Conservation (phyloP, 768 basidiomycete species). For the Mycena epipterygia region DNA sequence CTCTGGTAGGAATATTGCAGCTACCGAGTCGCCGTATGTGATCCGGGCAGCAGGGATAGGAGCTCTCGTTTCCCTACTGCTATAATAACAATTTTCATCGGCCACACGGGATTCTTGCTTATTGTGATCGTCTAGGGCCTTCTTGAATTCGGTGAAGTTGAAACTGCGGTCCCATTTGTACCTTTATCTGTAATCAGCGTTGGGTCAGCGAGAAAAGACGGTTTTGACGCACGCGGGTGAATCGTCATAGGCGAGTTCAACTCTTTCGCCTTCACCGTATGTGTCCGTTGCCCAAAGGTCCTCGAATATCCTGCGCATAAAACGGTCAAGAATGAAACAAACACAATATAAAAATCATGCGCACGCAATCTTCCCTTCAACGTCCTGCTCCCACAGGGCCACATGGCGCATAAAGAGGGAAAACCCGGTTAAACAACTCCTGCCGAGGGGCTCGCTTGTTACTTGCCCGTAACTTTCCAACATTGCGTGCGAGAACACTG, state of each 20-base stretch:
- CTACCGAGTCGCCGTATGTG: slow-evolving; percentile 28
- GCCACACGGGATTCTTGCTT: slow-evolving; percentile 1
- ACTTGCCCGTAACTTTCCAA: neutral
- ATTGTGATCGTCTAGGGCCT: slow-evolving; percentile 25
- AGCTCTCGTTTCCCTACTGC: neutral
- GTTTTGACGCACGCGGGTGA: slow-evolving; percentile 25
- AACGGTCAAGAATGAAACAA: neutral
- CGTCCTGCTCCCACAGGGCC: slow-evolving; percentile 31
- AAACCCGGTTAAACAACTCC: slow-evolving; percentile 29
- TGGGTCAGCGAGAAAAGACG: neutral
- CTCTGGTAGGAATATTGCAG: slow-evolving; percentile 11
- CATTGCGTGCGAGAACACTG: slow-evolving; percentile 31
- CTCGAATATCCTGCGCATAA: neutral
- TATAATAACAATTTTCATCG: neutral
- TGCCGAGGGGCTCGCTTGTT: neutral
- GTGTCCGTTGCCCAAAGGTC: slow-evolving; percentile 20
- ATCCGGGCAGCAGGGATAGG: slow-evolving; percentile 6
- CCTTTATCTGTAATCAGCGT: neutral
- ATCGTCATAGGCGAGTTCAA: slow-evolving; percentile 34
- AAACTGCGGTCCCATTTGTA: slow-evolving; percentile 35
- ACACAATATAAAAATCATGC: neutral
- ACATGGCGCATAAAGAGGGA: slow-evolving; percentile 36
- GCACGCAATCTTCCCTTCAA: slow-evolving; percentile 1
- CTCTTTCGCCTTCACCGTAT: slow-evolving; percentile 3
- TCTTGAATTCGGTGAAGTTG: slow-evolving; percentile 18